A percentile compares a stretch with the other conserved stretches of the same genome.
phyloP scores from a whole-genome alignment of 2,329 filamentous ascomycete species.

The Colletotrichum truncatum region DNA sequence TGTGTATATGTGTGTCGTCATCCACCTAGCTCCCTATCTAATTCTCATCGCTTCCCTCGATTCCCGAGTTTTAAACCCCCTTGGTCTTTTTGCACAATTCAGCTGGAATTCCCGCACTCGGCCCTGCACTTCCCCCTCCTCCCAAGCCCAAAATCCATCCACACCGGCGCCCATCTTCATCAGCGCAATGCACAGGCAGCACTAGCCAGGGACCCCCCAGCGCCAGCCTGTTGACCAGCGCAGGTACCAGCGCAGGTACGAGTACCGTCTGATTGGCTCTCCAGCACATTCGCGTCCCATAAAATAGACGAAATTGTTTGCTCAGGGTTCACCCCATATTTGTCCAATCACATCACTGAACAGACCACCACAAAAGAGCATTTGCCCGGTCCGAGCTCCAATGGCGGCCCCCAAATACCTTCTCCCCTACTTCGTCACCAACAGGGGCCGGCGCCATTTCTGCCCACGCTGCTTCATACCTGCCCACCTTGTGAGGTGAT shows the following conservation, averaged over 20 bases:
- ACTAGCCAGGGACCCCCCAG: constrained; percentile 16
- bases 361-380: not conserved
- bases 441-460: not conserved
- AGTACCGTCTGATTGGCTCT: constrained; percentile 2
- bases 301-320: constrained; percentile 29
- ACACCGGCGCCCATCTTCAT: constrained; percentile 30
- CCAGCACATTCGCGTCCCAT: not conserved
- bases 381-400: constrained; percentile 15
- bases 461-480: not conserved
- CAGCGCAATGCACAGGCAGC: constrained; percentile 14
- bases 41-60: not conserved
- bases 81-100: not conserved
- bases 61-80: not conserved
- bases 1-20: not conserved
- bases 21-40: not conserved
- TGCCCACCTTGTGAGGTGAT: not conserved
- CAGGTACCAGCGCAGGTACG: no score
- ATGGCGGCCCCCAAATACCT: constrained; percentile 16
- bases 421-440: constrained; percentile 7
- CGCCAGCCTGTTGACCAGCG: constrained; percentile 4
- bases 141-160: constrained; percentile 14
- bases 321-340: constrained; percentile 9
- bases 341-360: constrained; percentile 8
- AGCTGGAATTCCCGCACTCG: constrained; percentile 7
- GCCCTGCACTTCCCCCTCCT: not conserved